Base-by-base conservation (phyloP, 2,329 filamentous ascomycete species). In the Alternaria novae-zelandiae region DNA sequence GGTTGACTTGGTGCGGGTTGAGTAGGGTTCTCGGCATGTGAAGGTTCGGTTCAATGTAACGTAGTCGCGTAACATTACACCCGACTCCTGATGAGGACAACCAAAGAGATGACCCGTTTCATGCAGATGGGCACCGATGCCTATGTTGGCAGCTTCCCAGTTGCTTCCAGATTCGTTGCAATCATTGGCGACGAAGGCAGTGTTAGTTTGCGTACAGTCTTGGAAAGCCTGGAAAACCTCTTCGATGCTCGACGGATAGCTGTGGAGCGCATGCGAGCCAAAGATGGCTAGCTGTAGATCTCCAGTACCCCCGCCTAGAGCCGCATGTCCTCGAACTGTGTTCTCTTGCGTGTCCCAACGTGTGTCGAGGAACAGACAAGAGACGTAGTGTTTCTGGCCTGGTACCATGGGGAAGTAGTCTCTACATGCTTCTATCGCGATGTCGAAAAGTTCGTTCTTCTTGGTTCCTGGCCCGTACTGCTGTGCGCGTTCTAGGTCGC, bases 81-180 rank as follows among this genome's bases (percentile, higher is more conserved):
- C 95, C 26, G 84, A 91, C 74, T 96, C 93, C 76, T 96, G 93
- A 76, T 96, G 92, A 10, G 93, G 93, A 69, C 93, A 96, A 54
- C 95, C 95, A 70, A 98, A 91, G 21, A 97, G 81, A 81, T 97
- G 95, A 4, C 95, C 95, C 1, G 91, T 91, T 80, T 97, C 94
- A 79, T 97, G 95, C 51, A 98, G 81, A 79, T 98, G 95, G 10
- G 93, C 94, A 8, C 95, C 95, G 68, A 98, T 96, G 28, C 94
- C 94, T 64, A 97, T 91, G 71, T 95, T 97, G 25, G 93, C 94
- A n/a, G 94, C 90, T 78, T 98, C 95, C 95, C 95, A 98, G 50
- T 90, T 96, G 76, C 92, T 97, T 23, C 94, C 94, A 7, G 90
- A 90, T 69, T 97, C 92, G 70, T 91, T 91, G 78, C 89, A 93